These are phyloP conservation scores for Flaveria brownii DNA, from an alignment of 129 eudicot genomes.

Conservation along the genomic window DNA sequence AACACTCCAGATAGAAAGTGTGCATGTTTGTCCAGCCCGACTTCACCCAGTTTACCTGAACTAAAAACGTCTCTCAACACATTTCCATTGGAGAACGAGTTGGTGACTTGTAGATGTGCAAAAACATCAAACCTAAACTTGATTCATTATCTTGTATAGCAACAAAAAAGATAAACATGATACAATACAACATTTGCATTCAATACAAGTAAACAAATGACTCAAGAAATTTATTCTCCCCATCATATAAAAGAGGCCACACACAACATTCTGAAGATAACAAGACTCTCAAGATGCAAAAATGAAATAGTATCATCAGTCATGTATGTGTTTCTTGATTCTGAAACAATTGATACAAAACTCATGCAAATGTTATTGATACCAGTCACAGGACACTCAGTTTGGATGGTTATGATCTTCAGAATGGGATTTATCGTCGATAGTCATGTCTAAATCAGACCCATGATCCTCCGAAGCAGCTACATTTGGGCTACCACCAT, in stretches of 20 bases:
- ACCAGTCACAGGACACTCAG: constrained; percentile 22
- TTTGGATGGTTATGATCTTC: constrained; percentile 33
- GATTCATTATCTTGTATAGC: constrained; percentile 12
- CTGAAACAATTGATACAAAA: constrained; percentile 34
- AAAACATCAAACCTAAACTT: not conserved
- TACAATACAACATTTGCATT: not conserved
- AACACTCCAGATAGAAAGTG: too few relatives aligned
- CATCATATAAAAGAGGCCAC: constrained; percentile 12
- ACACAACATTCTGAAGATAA: constrained; percentile 26
- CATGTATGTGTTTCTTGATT: constrained; percentile 39
- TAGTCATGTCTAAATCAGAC: constrained; percentile 23
- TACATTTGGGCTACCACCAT: constrained; percentile 29
- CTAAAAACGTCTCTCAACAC: too few relatives aligned
- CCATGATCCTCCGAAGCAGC: constrained; percentile 41
- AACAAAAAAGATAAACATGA: constrained; percentile 1
- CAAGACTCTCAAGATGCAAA: constrained; percentile 23
- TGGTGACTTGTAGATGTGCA: too few relatives aligned
- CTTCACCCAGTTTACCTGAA: too few relatives aligned
- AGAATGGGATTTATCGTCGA: constrained; percentile 23
- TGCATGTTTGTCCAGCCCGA: too few relatives aligned
- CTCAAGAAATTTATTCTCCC: constrained; percentile 5
- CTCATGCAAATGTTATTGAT: constrained; percentile 28
- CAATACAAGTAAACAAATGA: constrained; percentile 7
- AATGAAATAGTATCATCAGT: constrained; percentile 29
- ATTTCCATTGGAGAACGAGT: too few relatives aligned